Base-by-base conservation (phyloP, 2,329 filamentous ascomycete genomes). In the Fonsecaea nubica region DNA sequence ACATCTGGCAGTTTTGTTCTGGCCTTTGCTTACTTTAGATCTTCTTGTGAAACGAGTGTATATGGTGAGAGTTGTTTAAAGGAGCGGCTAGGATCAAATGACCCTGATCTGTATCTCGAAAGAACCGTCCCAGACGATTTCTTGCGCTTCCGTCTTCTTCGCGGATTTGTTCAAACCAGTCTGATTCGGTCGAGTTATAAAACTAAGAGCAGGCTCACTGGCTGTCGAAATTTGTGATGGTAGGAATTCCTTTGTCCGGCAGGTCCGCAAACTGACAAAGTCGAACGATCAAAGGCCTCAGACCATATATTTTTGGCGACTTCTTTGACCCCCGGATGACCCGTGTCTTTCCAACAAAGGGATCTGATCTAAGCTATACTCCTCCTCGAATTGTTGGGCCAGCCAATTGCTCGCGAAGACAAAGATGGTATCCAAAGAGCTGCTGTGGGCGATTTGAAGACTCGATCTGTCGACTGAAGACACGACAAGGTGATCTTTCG, bases 11-110 rank as follows among this genome's bases (percentile, higher is more conserved):
- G 9, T 3, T 33, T 12, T 15, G 13, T 4, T 12, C 35, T n/a
- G 15, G 13, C 15, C 36, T 56, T 15, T 18, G 55, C 62, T 36
- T 58, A 68, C 67, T 64, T 64, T 7, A 38, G 38, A 48, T 36
- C 58, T 38, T 55, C 32, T 54, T 56, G 35, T 58, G 35, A 65
- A 71, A 70, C 40, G 69, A 71, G 68, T 61, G 69, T 70, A 69
- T 68, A 36, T 32, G 59, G 60, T 70, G 55, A 67, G 66, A 48
- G 40, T 67, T 13, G 42, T 63, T 66, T 56, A 69, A 73, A 72
- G 65, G 71, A 73, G 69, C 64, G 71, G 70, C 63, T 67, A 70
- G 69, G 71, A 69, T 65, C 63, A 61, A 65, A 48, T 21, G 64
- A 69, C 65, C 71, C 70, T 67, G 38, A 65, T 58, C 57, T 53